Percentiles rank a stretch among this genome's conserved stretches.
Conservation (phyloP, 2,329 filamentous ascomycete species). For the Penicillium sp. region DNA sequence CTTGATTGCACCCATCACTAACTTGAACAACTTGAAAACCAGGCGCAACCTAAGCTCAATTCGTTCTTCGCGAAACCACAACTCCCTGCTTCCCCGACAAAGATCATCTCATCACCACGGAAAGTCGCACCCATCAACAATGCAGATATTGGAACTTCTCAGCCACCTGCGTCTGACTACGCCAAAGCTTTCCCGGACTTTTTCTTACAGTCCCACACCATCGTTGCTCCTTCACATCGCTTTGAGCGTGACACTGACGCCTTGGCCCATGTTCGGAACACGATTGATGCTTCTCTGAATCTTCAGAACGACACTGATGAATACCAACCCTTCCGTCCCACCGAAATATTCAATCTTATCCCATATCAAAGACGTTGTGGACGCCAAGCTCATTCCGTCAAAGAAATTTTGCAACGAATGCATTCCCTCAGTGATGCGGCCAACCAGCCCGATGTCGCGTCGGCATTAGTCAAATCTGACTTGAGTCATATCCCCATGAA, state of each 20-base stretch:
- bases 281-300: constrained; percentile 45
- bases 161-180: constrained; percentile 54
- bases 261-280: constrained; percentile 54
- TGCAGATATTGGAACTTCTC: constrained; percentile 6
- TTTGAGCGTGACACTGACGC: constrained; percentile 62
- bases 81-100: constrained; percentile 25
- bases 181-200: constrained; percentile 77
- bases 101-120: constrained; percentile 30
- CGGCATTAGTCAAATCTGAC: constrained; percentile 32
- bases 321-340: constrained; percentile 29
- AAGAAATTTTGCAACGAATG: constrained; percentile 60
- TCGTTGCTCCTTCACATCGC: constrained; percentile 60
- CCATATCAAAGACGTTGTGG: constrained; percentile 37
- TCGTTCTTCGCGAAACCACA: constrained; percentile 51
- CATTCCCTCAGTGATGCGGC: constrained; percentile 36
- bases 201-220: constrained; percentile 71
- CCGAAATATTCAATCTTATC: constrained; percentile 41
- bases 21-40: constrained; percentile 12
- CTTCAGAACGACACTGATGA: constrained; percentile 10
- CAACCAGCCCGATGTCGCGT: constrained; percentile 22
- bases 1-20: neutral
- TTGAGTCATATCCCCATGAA: constrained; percentile 57
- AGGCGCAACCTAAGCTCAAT: constrained; percentile 55
- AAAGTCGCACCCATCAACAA: constrained; percentile 15
- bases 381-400: constrained; percentile 49